Conservation (phyloP, 1,284 basidiomycete species). For the Pseudozyma flocculosa region DNA sequence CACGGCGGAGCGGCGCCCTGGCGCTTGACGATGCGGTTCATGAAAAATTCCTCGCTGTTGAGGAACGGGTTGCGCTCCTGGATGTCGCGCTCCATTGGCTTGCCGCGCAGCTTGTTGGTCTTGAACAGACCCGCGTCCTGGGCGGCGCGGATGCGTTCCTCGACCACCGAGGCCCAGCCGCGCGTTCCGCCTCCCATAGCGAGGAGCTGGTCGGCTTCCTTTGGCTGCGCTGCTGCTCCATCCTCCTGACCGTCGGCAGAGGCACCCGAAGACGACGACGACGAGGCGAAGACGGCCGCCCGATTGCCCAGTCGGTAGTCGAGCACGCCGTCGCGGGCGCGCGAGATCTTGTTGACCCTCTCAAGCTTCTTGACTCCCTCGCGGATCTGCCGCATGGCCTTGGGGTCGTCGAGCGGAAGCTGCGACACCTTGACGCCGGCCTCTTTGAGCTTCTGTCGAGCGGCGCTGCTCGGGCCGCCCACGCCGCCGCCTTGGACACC, state of each 20-base stretch:
- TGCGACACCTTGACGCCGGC: conserved; percentile 20
- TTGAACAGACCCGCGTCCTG: conserved; percentile 71
- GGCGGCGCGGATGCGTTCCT: conserved; percentile 64
- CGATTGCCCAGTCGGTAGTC: conserved; percentile 67
- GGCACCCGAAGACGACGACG: too few species aligned
- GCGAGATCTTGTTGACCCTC: conserved; percentile 60
- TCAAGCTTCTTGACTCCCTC: conserved; percentile 67
- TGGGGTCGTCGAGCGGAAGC: conserved; percentile 61
- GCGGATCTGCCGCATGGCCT: conserved; percentile 63
- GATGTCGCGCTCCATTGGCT: conserved; percentile 66
- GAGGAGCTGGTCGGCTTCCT: not conserved
- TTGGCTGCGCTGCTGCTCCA: conserved; percentile 54
- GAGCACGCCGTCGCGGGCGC: conserved; percentile 67
- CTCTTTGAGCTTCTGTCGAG: conserved; percentile 20
- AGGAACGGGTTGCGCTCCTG: conserved; percentile 75
- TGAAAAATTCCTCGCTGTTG: conserved; percentile 60
- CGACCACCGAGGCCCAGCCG: conserved; percentile 49
- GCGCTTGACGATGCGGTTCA: conserved; percentile 83
- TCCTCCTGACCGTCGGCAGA: conserved; percentile 45
- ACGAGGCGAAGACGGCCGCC: too few species aligned
- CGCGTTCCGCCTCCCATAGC: conserved; percentile 14
- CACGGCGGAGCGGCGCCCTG: conserved; percentile 86
- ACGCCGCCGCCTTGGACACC: not conserved
- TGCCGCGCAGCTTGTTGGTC: conserved; percentile 72
- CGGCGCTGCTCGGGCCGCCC: conserved; percentile 5